Evolutionary conservation across 768 basidiomycete genomes (phyloP).

Genomic region (Tulasnella sp.): DNA sequence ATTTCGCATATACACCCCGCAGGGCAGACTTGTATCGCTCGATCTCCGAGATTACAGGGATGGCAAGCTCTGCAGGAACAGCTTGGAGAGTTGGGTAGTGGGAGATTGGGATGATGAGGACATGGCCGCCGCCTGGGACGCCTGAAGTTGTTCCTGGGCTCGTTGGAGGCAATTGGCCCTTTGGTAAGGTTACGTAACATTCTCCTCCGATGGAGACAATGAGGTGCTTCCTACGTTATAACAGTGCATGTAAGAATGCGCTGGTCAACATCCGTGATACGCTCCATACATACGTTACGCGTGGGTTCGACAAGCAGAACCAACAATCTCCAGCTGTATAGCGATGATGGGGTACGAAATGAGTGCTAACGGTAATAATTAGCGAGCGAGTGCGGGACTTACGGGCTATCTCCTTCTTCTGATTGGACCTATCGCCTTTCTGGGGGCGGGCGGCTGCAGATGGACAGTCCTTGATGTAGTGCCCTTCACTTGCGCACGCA

Average conservation of each 20-base stretch:
- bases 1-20: conserved; percentile 56
- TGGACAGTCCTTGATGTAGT: conserved; percentile 79
- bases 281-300: conserved; percentile 53
- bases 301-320: conserved; percentile 96
- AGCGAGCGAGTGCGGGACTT: conserved; percentile 25
- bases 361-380: background rate
- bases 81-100: conserved; percentile 84
- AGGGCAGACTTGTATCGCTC: conserved; percentile 73
- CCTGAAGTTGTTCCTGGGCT: conserved; percentile 35
- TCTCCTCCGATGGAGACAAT: conserved; percentile 90
- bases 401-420: conserved; percentile 74
- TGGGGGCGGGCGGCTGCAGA: conserved; percentile 44
- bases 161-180: conserved; percentile 87
- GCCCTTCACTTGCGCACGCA: conserved; percentile 78
- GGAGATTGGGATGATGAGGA: conserved; percentile 85
- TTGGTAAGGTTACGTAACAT: conserved; percentile 92
- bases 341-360: background rate
- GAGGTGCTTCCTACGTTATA: conserved; percentile 72
- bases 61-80: conserved; percentile 66
- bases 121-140: conserved; percentile 93
- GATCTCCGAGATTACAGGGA: conserved; percentile 71
- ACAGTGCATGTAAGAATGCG: conserved; percentile 2
- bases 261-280: background rate
- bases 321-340: conserved; percentile 81
- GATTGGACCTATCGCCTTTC: conserved; percentile 39